Conservation (phyloP, 2,329 filamentous ascomycete species). For the Fonsecaea monophora region DNA sequence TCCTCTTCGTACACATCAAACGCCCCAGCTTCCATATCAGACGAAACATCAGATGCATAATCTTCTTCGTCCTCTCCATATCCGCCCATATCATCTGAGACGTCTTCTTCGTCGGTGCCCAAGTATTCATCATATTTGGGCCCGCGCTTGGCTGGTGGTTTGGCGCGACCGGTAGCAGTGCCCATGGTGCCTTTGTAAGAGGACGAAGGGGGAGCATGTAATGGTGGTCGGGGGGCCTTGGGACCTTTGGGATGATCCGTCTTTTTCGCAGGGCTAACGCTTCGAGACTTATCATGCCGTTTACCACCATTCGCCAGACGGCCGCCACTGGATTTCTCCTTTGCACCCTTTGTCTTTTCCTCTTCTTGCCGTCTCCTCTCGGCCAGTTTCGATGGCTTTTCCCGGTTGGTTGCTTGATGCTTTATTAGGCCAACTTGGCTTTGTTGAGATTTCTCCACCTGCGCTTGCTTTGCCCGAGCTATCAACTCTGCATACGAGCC, state of each 20-base stretch:
- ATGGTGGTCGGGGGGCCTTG: slow-evolving; percentile 33
- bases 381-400: slow-evolving; percentile 60
- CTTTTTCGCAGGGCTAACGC: slow-evolving; percentile 42
- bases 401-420: slow-evolving; percentile 61
- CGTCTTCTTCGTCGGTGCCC: slow-evolving; percentile 57
- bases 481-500: slow-evolving; percentile 67
- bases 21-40: slow-evolving; percentile 60
- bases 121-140: slow-evolving; percentile 49
- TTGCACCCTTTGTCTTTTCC: slow-evolving; percentile 52
- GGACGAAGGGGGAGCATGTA: slow-evolving; percentile 35
- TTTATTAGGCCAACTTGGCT: slow-evolving; percentile 59
- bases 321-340: slow-evolving; percentile 43
- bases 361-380: slow-evolving; percentile 55
- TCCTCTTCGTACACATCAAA: slow-evolving; percentile 57
- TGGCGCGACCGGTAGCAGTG: slow-evolving; percentile 43
- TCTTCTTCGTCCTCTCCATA: slow-evolving; percentile 48
- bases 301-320: slow-evolving; percentile 36
- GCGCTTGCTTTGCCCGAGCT: slow-evolving; percentile 62
- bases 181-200: slow-evolving; percentile 54
- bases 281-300: slow-evolving; percentile 31
- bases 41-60: slow-evolving; percentile 54
- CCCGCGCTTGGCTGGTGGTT: slow-evolving; percentile 42
- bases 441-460: slow-evolving; percentile 49
- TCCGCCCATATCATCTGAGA: slow-evolving; percentile 45
- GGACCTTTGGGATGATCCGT: slow-evolving; percentile 41